Evolutionary conservation across 768 basidiomycete genomes (phyloP), one percentile per base, ranked within the genome.

Genomic region (Hebeloma cylindrosporum): DNA sequence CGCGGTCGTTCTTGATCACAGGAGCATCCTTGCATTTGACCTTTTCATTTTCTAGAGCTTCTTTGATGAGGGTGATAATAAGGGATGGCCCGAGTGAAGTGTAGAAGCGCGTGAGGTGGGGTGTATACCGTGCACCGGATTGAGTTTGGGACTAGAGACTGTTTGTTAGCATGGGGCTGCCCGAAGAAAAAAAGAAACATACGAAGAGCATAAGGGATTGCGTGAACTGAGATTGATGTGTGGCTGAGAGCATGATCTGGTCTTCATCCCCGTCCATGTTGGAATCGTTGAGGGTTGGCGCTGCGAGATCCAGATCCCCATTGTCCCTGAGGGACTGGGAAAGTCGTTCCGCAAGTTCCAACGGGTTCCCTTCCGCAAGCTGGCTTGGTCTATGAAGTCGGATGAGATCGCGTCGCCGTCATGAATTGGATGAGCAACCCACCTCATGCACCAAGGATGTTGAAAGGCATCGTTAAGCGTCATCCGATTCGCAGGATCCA

Each of bases 21-120:
- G 55, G 47, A 0, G 55, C 55, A 7, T 43, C 41, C 56, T 78
- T 82, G 59, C 71, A 71, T 56, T 77, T 76, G 16, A 82, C 78
- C 6, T 68, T 70, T 1, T 79, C 54, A 0, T 40, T 52, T 27
- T 72, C 67, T 8, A 90, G 68, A 23, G 73, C 74, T 38, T 79
- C 75, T 41, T 78, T 69, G 38, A 91, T 63, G 43, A 83, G 69
- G 3, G 64, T 54, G 29, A 82, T 57, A 31, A 90, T 67, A 3
- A 75, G 63, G 0, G 66, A 63, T 0, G 86, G 85, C 0, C 71
- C 69, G 3, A 83, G 60, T 0, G 73, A 62, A 0, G 84, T 76
- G 61, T 90, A 93, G 72, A 93, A 93, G 0, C 90, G 83, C 0
- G 91, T 92, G 13, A 91, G 74, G 46, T 83, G 77, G 0, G 88